Evolutionary conservation across 257 asterid species (phyloP).

Genomic region (Linaria vulgaris): DNA sequence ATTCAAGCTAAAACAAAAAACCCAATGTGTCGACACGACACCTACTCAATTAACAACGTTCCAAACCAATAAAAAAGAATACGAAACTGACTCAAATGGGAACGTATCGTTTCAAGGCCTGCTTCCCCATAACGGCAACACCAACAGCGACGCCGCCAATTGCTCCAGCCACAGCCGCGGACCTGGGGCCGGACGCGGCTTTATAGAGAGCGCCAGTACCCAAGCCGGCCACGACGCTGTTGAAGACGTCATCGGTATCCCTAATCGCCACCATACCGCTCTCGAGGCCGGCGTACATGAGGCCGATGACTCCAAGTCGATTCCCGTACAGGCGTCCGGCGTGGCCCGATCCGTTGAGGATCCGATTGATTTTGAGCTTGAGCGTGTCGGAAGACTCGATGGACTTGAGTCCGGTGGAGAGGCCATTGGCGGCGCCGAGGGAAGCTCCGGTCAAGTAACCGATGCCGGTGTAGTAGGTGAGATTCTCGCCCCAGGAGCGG

Average conservation of each 20-base stretch:
- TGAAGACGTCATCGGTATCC: constrained; percentile 61
- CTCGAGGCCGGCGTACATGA: constrained; percentile 83
- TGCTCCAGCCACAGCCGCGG: constrained; percentile 80
- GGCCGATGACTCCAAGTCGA: constrained; percentile 74
- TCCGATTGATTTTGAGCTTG: constrained; percentile 72
- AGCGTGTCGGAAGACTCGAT: constrained; percentile 72
- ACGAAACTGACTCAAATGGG: constrained; percentile 36
- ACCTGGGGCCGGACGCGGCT: constrained; percentile 72
- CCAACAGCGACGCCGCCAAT: constrained; percentile 68
- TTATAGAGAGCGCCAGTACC: constrained; percentile 65
- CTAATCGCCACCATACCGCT: constrained; percentile 73
- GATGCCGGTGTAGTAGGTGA: constrained; percentile 85
- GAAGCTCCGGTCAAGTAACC: constrained; percentile 76
- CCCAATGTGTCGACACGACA: no score
- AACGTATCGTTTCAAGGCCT: constrained; percentile 60
- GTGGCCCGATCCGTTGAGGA: constrained; percentile 86
- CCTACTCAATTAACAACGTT: background rate
- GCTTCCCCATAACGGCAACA: constrained; percentile 52
- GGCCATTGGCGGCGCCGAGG: constrained; percentile 70
- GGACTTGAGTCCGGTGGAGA: constrained; percentile 59
- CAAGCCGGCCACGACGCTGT: constrained; percentile 71
- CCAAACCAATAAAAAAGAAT: constrained; percentile 6
- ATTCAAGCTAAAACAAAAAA: no score
- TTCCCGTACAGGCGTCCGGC: constrained; percentile 72
- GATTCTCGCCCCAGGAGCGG: constrained; percentile 93